Conservation (phyloP, 495 filamentous ascomycete species). For the Xylaria curta region DNA sequence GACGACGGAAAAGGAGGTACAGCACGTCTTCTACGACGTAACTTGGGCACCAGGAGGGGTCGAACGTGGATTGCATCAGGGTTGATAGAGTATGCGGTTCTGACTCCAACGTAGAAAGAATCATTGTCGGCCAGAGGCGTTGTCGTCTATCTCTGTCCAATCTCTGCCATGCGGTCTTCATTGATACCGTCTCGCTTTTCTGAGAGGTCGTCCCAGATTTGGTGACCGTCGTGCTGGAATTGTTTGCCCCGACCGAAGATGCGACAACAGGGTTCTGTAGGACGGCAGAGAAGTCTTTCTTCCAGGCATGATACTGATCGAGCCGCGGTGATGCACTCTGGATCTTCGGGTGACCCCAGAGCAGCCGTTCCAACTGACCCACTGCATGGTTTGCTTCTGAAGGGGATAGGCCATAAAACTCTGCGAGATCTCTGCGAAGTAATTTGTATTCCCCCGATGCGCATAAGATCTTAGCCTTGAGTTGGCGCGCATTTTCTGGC, state of each 20-base stretch:
- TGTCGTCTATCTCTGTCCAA: conserved; percentile 40
- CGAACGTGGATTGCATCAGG: conserved; percentile 58
- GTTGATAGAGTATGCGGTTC: conserved; percentile 49
- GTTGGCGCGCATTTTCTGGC: not conserved
- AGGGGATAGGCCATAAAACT: conserved; percentile 25
- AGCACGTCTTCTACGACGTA: conserved; percentile 61
- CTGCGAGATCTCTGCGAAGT: conserved; percentile 26
- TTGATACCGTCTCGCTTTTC: conserved; percentile 20
- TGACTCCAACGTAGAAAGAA: conserved; percentile 59
- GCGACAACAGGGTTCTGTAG: not conserved
- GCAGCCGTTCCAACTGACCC: conserved; percentile 31
- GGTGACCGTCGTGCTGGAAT: not conserved
- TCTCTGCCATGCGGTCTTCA: conserved; percentile 53
- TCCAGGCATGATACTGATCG: conserved; percentile 36
- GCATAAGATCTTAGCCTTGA: conserved; percentile 31
- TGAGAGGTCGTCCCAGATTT: not conserved
- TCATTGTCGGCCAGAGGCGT: conserved; percentile 57
- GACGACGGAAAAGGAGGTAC: conserved; percentile 46
- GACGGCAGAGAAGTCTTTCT: conserved; percentile 18
- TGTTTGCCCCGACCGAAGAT: not conserved
- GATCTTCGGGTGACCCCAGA: conserved; percentile 17
- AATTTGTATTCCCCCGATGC: conserved; percentile 10
- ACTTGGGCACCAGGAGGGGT: conserved; percentile 48
- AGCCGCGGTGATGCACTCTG: conserved; percentile 21
- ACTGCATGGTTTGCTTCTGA: conserved; percentile 32